phyloP scores from a whole-genome alignment of 2,329 filamentous ascomycete species.

The Aspergillus pseudoglaucus region DNA sequence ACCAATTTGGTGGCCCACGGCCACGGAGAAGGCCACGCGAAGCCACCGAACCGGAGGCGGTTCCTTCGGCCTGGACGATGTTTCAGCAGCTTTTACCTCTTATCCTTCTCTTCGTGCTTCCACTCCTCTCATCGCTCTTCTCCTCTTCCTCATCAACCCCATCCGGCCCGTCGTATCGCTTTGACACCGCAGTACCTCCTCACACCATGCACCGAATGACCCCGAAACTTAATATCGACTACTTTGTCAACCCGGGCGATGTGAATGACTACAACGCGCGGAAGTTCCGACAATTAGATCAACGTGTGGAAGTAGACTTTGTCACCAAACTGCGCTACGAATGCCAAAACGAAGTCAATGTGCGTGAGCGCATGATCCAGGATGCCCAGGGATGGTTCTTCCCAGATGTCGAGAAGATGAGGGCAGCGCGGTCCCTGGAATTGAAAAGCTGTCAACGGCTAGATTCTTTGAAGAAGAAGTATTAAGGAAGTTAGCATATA shows the following conservation, averaged over 20 bases:
- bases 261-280: slow-evolving; percentile 62
- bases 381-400: slow-evolving; percentile 85
- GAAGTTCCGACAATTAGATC: slow-evolving; percentile 70
- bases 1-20: slow-evolving; percentile 81
- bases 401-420: slow-evolving; percentile 72
- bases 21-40: slow-evolving; percentile 71
- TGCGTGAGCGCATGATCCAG: slow-evolving; percentile 62
- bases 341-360: slow-evolving; percentile 67
- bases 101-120: slow-evolving; percentile 79
- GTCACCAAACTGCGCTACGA: slow-evolving; percentile 60
- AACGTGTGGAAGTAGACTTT: slow-evolving; percentile 67
- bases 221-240: slow-evolving; percentile 65
- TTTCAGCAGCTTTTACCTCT: slow-evolving; percentile 76
- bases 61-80: slow-evolving; percentile 48
- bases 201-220: slow-evolving; percentile 69
- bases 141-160: slow-evolving; percentile 49
- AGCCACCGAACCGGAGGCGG: slow-evolving; percentile 48
- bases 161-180: slow-evolving; percentile 64
- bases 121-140: slow-evolving; percentile 75
- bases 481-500: slow-evolving; percentile 11
- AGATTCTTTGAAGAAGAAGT: slow-evolving; percentile 42
- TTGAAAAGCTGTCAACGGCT: slow-evolving; percentile 55
- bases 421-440: slow-evolving; percentile 57
- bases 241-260: slow-evolving; percentile 77
- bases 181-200: slow-evolving; percentile 64